Evolutionary conservation across 2,329 filamentous ascomycete species (phyloP).

Genomic region (Trichoderma oligosporum): DNA sequence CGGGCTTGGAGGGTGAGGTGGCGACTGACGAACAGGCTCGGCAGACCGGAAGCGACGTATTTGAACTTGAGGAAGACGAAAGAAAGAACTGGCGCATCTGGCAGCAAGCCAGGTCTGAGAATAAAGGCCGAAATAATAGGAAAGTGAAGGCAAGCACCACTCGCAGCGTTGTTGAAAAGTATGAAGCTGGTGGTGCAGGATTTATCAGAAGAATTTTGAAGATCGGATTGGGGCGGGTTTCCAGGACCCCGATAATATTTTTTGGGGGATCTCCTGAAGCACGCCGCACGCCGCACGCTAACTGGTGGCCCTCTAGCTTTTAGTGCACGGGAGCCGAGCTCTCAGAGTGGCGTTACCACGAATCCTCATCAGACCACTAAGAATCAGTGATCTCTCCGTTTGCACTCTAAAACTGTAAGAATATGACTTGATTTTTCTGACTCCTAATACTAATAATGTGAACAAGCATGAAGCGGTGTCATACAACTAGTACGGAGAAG

Average conservation of each 20-base stretch:
- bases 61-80: neutral
- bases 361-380: constrained; percentile 15
- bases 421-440: too few species aligned
- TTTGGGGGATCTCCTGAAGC: constrained; percentile 29
- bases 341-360: constrained; percentile 13
- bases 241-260: constrained; percentile 17
- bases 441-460: neutral
- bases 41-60: neutral
- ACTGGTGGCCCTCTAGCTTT: neutral
- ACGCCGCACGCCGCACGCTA: constrained; percentile 12
- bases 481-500: neutral
- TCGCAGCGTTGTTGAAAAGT: neutral
- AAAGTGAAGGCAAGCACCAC: neutral
- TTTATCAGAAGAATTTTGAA: constrained; percentile 15
- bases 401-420: too few species aligned
- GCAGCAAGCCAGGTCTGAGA: neutral
- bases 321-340: constrained; percentile 16
- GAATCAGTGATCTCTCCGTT: neutral
- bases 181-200: neutral
- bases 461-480: neutral
- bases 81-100: constrained; percentile 4
- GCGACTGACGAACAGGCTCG: constrained; percentile 19
- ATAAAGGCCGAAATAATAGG: neutral
- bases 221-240: constrained; percentile 11
- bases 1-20: constrained; percentile 12